Conservation (phyloP, 345 rosid species). For the Lagerstroemia speciosa region DNA sequence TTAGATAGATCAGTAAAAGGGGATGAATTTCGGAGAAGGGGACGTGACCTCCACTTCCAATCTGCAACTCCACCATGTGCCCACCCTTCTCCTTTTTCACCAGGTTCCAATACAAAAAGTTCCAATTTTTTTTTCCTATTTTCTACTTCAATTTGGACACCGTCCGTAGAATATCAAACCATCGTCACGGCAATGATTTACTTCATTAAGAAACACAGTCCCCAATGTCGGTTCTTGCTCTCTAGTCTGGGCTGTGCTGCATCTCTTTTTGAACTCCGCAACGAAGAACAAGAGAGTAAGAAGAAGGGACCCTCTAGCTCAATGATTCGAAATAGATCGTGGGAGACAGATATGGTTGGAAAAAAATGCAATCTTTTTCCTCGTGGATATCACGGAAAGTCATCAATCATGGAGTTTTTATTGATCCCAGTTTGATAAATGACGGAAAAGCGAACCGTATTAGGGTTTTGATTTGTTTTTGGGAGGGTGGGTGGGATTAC, state of each 20-base stretch:
- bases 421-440: not conserved
- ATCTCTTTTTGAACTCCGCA: not conserved
- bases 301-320: not conserved
- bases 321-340: not conserved
- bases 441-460: not conserved
- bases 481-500: constrained; percentile 16
- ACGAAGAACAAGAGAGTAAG: not conserved
- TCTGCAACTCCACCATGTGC: constrained; percentile 1
- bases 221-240: not conserved
- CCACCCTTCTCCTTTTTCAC: not conserved
- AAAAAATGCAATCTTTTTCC: not conserved
- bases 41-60: constrained; percentile 2
- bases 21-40: constrained; percentile 2
- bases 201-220: not conserved
- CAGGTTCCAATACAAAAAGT: not conserved
- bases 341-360: not conserved
- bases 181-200: not conserved
- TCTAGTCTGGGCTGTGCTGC: not conserved
- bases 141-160: not conserved
- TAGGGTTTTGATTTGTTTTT: too few relatives aligned
- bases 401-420: not conserved
- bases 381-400: not conserved
- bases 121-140: not conserved
- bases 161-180: not conserved
- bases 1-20: not conserved